Percentiles rank a stretch among this genome's conserved stretches.
These are phyloP conservation scores for Cyclotella kingstonii DNA, from an alignment of 108 stramenopile species.

Conservation along the genomic window DNA sequence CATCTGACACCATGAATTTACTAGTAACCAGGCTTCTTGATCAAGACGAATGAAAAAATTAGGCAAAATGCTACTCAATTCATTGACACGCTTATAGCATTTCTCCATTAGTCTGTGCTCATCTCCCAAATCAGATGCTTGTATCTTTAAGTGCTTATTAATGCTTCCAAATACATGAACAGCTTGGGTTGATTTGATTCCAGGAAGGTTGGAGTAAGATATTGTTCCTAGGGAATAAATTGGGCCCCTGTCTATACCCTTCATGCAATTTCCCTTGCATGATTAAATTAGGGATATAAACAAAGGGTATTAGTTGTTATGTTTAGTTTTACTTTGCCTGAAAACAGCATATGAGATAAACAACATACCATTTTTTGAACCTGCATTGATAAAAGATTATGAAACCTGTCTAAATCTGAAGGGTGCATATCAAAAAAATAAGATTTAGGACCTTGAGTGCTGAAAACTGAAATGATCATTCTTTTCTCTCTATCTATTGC, in stretches of 20 bases:
- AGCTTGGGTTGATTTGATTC: constrained; percentile 54
- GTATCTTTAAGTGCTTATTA: constrained; percentile 48
- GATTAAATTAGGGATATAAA: too few relatives aligned
- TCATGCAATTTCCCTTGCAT: constrained; percentile 39
- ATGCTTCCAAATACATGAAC: constrained; percentile 70
- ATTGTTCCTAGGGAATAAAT: constrained; percentile 37
- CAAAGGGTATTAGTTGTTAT: too few relatives aligned
- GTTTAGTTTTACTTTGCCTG: too few relatives aligned
- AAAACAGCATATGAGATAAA: too few relatives aligned
- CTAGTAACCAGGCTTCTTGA: constrained; percentile 72
- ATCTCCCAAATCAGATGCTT: constrained; percentile 35
- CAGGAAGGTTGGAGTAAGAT: constrained; percentile 58
- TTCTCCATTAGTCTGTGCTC: constrained; percentile 71
- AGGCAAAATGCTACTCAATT: constrained; percentile 50
- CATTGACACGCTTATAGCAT: constrained; percentile 57
- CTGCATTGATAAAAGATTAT: constrained; percentile 62
- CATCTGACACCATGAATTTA: constrained; percentile 67
- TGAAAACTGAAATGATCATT: constrained; percentile 62
- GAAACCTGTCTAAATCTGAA: constrained; percentile 34
- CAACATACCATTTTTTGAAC: constrained; percentile 54
- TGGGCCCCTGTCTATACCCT: constrained; percentile 15
- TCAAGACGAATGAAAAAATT: constrained; percentile 63
- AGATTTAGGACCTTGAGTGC: constrained; percentile 57
- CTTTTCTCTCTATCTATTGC: constrained; percentile 34
- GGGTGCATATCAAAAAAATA: constrained; percentile 55